phyloP scores from a whole-genome alignment of 306 rosid genomes.

The Ormosia semicastrata region DNA sequence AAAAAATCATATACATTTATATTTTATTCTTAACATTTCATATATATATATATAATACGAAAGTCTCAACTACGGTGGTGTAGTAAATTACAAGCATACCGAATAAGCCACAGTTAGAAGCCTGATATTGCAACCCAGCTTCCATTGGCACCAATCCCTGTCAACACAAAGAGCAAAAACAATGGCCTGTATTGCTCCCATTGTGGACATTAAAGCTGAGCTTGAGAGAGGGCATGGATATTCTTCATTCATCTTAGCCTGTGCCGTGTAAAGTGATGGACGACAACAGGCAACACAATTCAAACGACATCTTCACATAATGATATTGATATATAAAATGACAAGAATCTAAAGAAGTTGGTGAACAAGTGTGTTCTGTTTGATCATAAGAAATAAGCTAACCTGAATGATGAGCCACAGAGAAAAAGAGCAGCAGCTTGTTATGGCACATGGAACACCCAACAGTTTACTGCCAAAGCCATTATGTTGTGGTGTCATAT shows the following conservation, averaged over 20 bases:
- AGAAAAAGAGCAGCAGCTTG: conserved; percentile 26
- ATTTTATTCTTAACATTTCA: too few species aligned
- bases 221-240: conserved; percentile 38
- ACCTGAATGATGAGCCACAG: conserved; percentile 55
- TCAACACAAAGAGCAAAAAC: conserved; percentile 20
- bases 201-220: conserved; percentile 35
- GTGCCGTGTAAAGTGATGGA: not conserved
- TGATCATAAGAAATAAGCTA: not conserved
- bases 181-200: conserved; percentile 31
- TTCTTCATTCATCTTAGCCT: conserved; percentile 41
- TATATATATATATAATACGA: too few species aligned
- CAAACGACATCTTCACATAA: not conserved
- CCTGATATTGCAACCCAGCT: not conserved
- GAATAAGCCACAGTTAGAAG: not conserved
- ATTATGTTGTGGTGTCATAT: not conserved
- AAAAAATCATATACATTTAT: too few species aligned
- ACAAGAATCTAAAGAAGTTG: not conserved
- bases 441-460: conserved; percentile 21
- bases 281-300: not conserved
- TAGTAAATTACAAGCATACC: not conserved
- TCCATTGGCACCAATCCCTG: conserved; percentile 26
- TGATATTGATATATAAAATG: not conserved
- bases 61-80: too few species aligned
- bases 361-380: not conserved
- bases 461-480: not conserved